Evolutionary conservation across 78 protist genomes (phyloP).

Genomic region (Acrasis kona): DNA sequence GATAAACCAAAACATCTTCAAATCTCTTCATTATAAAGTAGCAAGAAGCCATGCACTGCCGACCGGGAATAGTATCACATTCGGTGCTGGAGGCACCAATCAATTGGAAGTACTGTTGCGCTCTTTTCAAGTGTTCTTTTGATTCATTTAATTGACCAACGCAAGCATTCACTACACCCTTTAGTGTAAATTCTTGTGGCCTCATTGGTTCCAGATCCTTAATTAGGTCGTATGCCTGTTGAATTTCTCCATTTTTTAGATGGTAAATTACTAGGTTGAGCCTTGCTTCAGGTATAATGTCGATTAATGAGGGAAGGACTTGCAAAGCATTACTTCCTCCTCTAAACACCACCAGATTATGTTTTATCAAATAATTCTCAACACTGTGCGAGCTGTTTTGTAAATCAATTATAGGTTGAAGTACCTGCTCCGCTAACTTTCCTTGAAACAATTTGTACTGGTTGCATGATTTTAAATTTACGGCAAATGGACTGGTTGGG

Average conservation of each 20-base stretch:
- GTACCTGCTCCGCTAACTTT: slow-evolving; percentile 62
- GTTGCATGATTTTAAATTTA: slow-evolving; percentile 80
- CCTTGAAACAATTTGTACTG: slow-evolving; percentile 67
- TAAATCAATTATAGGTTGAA: slow-evolving; percentile 23
- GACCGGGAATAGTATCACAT: slow-evolving; percentile 79
- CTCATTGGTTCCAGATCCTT: slow-evolving; percentile 63
- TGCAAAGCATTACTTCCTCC: slow-evolving; percentile 70
- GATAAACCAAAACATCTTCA: slow-evolving; percentile 71
- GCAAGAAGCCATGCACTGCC: slow-evolving; percentile 81
- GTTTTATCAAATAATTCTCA: slow-evolving; percentile 37
- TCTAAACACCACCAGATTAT: slow-evolving; percentile 75
- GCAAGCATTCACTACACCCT: slow-evolving; percentile 55
- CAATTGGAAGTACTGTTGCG: slow-evolving; percentile 64
- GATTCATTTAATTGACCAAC: slow-evolving; percentile 44
- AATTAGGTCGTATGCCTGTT: slow-evolving; percentile 62
- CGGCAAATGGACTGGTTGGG: slow-evolving; percentile 41
- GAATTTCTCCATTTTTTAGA: slow-evolving; percentile 38
- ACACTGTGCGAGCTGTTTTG: slow-evolving; percentile 5
- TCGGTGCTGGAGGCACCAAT: slow-evolving; percentile 65
- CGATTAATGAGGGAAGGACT: slow-evolving; percentile 59
- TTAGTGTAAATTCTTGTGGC: slow-evolving; percentile 69
- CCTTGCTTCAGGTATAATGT: slow-evolving; percentile 68
- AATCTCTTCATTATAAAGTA: slow-evolving; percentile 56
- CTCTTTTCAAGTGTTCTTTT: slow-evolving; percentile 37
- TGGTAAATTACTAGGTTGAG: slow-evolving; percentile 69